phyloP scores from a whole-genome alignment of 106 monocot genomes.

The Dioscorea alata region DNA sequence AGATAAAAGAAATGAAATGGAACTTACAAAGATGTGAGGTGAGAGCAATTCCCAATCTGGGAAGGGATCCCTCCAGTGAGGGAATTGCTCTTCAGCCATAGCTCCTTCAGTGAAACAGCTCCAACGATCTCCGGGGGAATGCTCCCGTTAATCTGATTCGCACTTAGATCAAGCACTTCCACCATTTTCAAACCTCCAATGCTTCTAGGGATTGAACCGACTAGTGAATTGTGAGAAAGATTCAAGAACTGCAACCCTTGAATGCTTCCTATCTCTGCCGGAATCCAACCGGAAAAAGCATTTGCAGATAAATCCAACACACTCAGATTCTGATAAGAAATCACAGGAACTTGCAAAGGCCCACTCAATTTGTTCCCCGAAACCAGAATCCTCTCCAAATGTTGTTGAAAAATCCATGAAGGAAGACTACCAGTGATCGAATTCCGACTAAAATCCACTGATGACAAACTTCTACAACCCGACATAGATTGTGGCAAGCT shows the following conservation, averaged over 20 bases:
- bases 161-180: slow-evolving; percentile 55
- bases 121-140: slow-evolving; percentile 61
- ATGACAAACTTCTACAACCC: slow-evolving; percentile 29
- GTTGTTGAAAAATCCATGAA: slow-evolving; percentile 52
- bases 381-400: slow-evolving; percentile 43
- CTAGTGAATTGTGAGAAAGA: slow-evolving; percentile 48
- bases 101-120: slow-evolving; percentile 29
- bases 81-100: slow-evolving; percentile 36
- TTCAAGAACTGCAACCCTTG: slow-evolving; percentile 42
- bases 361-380: slow-evolving; percentile 67
- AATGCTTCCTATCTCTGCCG: slow-evolving; percentile 37
- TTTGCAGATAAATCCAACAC: slow-evolving; percentile 73
- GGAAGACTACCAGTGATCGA: slow-evolving; percentile 62
- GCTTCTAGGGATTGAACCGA: slow-evolving; percentile 41
- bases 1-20: not conserved
- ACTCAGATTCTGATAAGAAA: slow-evolving; percentile 9
- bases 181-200: slow-evolving; percentile 42
- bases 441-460: slow-evolving; percentile 65
- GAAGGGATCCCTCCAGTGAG: slow-evolving; percentile 40
- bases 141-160: slow-evolving; percentile 44
- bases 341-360: slow-evolving; percentile 24
- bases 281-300: slow-evolving; percentile 46
- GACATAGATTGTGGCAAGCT: slow-evolving; percentile 67
- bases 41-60: slow-evolving; percentile 44
- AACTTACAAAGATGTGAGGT: slow-evolving; percentile 74